These are phyloP conservation scores for Lactarius sanguifluus DNA, from an alignment of 768 basidiomycete species.

Conservation along the genomic window DNA sequence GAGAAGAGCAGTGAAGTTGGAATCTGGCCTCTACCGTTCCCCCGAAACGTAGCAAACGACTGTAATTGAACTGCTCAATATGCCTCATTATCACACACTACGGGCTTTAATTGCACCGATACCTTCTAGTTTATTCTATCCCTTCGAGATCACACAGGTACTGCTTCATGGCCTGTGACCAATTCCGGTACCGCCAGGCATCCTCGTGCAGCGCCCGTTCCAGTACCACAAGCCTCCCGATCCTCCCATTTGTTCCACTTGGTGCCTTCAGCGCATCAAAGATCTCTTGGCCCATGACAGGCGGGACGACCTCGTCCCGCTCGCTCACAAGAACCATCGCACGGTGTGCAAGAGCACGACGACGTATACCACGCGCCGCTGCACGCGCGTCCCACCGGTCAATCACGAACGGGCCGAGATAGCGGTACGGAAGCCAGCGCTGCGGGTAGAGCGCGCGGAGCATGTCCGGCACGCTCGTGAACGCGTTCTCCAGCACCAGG, in stretches of 20 bases:
- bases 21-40: too few species aligned
- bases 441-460: conserved; percentile 48
- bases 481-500: conserved; percentile 51
- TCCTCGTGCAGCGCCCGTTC: conserved; percentile 42
- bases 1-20: too few species aligned
- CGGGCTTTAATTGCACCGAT: too few species aligned
- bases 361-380: conserved; percentile 31
- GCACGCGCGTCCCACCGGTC: conserved; percentile 49
- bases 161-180: conserved; percentile 33
- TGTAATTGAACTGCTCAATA: too few species aligned
- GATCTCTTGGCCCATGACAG: conserved; percentile 39
- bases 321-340: conserved; percentile 44
- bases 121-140: background rate
- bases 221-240: conserved; percentile 34
- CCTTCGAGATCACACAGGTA: conserved; percentile 30
- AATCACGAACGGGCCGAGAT: conserved; percentile 44
- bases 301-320: conserved; percentile 49
- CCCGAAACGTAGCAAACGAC: too few species aligned
- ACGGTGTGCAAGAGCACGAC: conserved; percentile 26
- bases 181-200: conserved; percentile 37
- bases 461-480: conserved; percentile 49
- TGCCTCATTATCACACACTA: too few species aligned
- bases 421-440: conserved; percentile 50
- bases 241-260: background rate
- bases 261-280: conserved; percentile 24